Evolutionary conservation across 2,329 filamentous ascomycete genomes (phyloP).

Genomic region (Hypoxylon sp.): DNA sequence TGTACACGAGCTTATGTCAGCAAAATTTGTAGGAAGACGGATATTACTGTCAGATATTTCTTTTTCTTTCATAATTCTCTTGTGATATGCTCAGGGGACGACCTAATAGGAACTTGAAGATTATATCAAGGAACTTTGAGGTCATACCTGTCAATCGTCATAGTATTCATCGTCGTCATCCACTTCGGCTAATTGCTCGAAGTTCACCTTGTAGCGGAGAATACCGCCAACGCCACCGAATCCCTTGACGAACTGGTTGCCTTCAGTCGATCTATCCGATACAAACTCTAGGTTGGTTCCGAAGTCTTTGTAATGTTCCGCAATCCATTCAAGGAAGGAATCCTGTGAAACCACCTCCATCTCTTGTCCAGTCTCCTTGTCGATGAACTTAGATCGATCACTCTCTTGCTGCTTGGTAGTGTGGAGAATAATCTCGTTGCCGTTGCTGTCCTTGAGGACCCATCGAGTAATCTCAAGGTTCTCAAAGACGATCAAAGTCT

Average conservation of each 20-base stretch:
- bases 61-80: constrained; percentile 44
- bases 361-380: constrained; percentile 95
- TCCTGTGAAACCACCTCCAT: constrained; percentile 93
- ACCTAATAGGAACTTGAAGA: constrained; percentile 30
- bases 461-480: constrained; percentile 96
- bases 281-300: constrained; percentile 97
- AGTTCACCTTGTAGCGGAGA: constrained; percentile 99
- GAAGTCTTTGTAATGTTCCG: constrained; percentile 98
- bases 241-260: constrained; percentile 99
- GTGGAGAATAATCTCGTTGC: constrained; percentile 82
- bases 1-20: constrained; percentile 82
- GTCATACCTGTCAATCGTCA: constrained; percentile 65
- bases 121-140: constrained; percentile 32
- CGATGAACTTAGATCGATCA: constrained; percentile 88
- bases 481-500: constrained; percentile 96
- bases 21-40: constrained; percentile 26
- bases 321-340: constrained; percentile 99
- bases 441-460: constrained; percentile 84
- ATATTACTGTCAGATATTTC: constrained; percentile 6
- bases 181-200: constrained; percentile 95
- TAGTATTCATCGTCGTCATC: constrained; percentile 95
- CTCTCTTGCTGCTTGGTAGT: constrained; percentile 88
- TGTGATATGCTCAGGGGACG: constrained; percentile 20
- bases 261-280: constrained; percentile 96
- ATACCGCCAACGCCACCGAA: constrained; percentile 99